A percentile compares a stretch with the other conserved stretches of the same genome.
These are phyloP conservation scores for Ceratonia siliqua DNA, from an alignment of 306 rosid species.

Conservation along the genomic window DNA sequence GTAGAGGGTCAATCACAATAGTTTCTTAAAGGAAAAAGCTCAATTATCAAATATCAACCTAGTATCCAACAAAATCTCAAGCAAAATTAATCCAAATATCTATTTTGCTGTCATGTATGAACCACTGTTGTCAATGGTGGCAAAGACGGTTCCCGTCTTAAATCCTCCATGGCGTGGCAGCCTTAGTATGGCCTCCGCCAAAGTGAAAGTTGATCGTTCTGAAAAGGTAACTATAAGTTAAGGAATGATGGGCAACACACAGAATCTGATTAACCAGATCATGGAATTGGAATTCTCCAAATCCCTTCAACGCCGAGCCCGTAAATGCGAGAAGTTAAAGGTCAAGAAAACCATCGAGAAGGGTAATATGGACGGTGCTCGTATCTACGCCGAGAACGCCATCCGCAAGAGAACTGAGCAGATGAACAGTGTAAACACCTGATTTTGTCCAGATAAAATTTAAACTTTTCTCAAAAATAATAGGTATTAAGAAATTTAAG, in stretches of 20 bases:
- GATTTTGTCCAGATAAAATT: too few relatives aligned
- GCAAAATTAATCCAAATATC: too few relatives aligned
- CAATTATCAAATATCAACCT: too few relatives aligned
- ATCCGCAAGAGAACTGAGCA: constrained; percentile 73
- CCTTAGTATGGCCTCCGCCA: too few relatives aligned
- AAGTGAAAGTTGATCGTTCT: neutral
- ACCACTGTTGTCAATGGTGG: too few relatives aligned
- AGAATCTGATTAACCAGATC: constrained; percentile 71
- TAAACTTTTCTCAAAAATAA: too few relatives aligned
- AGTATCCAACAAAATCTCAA: too few relatives aligned
- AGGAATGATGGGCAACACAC: constrained; percentile 63
- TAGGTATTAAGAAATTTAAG: too few relatives aligned
- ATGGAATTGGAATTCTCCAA: constrained; percentile 74
- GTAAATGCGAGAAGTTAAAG: constrained; percentile 73
- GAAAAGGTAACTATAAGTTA: neutral
- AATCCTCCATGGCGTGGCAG: too few relatives aligned
- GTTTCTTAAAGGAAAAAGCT: neutral
- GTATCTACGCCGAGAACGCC: constrained; percentile 80
- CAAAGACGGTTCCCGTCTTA: too few relatives aligned
- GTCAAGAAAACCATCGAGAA: constrained; percentile 81
- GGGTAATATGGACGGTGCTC: constrained; percentile 72
- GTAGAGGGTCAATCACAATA: neutral
- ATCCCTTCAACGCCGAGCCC: constrained; percentile 68
- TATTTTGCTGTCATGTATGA: too few relatives aligned
- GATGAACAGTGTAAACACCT: too few relatives aligned